phyloP scores from a whole-genome alignment of 176 grass and related monocot genomes.

The Avena sativa region DNA sequence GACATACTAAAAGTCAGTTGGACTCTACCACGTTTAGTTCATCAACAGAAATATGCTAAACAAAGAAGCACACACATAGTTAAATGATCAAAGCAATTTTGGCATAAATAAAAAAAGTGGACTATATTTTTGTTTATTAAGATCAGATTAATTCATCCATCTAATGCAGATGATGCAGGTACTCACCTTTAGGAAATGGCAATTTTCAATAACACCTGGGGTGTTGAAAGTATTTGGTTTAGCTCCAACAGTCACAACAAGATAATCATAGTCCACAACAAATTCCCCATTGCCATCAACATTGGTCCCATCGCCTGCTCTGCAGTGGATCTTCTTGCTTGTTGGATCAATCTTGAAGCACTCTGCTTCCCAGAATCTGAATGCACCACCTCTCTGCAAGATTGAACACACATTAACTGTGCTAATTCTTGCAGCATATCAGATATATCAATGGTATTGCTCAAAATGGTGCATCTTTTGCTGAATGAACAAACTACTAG shows the following conservation, averaged over 20 bases:
- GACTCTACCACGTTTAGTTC: background rate
- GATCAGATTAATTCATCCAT: background rate
- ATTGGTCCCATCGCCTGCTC: conserved; percentile 72
- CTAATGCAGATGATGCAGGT: background rate
- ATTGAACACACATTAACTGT: conserved; percentile 1
- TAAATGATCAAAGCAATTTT: background rate
- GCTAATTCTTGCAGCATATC: background rate
- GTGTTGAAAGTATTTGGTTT: conserved; percentile 93
- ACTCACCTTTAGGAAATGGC: conserved; percentile 93
- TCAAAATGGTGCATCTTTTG: background rate
- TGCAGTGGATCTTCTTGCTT: conserved; percentile 79
- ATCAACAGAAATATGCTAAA: background rate
- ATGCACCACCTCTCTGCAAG: conserved; percentile 70
- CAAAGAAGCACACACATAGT: background rate
- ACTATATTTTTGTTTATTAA: background rate
- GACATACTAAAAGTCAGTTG: background rate
- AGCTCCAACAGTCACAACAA: conserved; percentile 86
- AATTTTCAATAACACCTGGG: conserved; percentile 87
- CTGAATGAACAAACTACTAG: background rate
- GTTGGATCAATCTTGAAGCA: conserved; percentile 88
- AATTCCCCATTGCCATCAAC: conserved; percentile 77
- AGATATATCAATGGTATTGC: background rate
- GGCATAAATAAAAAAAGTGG: background rate
- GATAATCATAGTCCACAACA: conserved; percentile 84
- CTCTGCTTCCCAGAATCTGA: conserved; percentile 91